These are phyloP conservation scores for Talaromyces sp. DNA, from an alignment of 2,329 filamentous ascomycete species.

Conservation along the genomic window DNA sequence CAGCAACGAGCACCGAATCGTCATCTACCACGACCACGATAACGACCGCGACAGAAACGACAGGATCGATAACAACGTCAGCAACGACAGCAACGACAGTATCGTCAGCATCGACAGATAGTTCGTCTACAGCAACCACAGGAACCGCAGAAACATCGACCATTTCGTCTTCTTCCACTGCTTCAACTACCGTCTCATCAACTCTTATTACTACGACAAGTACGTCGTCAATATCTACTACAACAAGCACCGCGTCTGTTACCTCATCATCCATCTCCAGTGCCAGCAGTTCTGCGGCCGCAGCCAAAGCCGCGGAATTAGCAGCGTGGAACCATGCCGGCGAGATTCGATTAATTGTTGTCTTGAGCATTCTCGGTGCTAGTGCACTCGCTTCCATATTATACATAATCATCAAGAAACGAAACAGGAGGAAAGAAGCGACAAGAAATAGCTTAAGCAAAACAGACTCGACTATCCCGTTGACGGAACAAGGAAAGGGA, in stretches of 20 bases:
- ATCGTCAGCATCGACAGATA: background rate
- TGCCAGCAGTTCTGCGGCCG: background rate
- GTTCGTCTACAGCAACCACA: background rate
- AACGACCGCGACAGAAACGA: background rate
- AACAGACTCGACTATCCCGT: background rate
- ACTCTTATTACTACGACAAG: background rate
- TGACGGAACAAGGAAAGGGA: background rate
- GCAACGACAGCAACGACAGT: background rate
- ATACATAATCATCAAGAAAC: background rate
- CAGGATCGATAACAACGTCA: background rate
- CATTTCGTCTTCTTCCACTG: background rate
- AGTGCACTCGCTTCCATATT: background rate
- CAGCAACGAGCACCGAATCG: background rate
- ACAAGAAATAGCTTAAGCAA: background rate
- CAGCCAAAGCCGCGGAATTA: background rate
- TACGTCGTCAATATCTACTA: background rate
- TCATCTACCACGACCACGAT: background rate
- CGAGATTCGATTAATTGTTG: background rate
- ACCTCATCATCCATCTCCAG: background rate
- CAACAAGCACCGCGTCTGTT: background rate
- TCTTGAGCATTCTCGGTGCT: background rate
- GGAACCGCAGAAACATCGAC: background rate
- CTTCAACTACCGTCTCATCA: background rate
- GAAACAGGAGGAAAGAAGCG: background rate
- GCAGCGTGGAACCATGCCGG: slow-evolving; percentile 1